Conservation (phyloP, 768 basidiomycete genomes). For the Exidia glandulosa region DNA sequence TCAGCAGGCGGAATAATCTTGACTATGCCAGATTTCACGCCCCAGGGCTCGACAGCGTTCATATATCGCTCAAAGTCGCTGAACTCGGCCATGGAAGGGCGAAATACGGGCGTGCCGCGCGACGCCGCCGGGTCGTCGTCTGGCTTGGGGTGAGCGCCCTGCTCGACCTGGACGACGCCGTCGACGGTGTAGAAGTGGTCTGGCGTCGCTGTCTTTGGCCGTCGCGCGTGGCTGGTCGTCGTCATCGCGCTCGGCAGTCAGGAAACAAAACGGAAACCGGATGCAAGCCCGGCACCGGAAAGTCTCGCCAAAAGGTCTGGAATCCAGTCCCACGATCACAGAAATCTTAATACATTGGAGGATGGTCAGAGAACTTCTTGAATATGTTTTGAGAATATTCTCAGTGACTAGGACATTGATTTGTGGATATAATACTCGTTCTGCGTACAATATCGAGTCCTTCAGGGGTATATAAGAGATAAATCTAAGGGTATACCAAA, state of each 20-base stretch:
- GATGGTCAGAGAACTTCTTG: too few relatives aligned
- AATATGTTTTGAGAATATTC: too few relatives aligned
- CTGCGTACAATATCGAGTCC: too few relatives aligned
- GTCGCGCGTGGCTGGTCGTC: not conserved
- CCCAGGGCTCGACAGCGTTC: conserved; percentile 82
- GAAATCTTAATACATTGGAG: too few relatives aligned
- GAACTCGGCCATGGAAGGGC: conserved; percentile 87
- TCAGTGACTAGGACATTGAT: too few relatives aligned
- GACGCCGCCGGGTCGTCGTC: conserved; percentile 68
- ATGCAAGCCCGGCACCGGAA: too few relatives aligned
- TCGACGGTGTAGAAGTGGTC: conserved; percentile 65
- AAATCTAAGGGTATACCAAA: too few relatives aligned
- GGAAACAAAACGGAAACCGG: too few relatives aligned
- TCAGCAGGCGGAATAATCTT: conserved; percentile 93
- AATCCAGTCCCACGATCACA: too few relatives aligned
- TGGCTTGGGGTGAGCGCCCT: conserved; percentile 39
- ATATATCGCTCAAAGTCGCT: conserved; percentile 86
- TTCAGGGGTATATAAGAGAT: too few relatives aligned
- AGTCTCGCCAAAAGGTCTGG: too few relatives aligned
- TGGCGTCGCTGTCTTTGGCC: conserved; percentile 42
- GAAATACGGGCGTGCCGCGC: conserved; percentile 94
- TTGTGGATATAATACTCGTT: too few relatives aligned
- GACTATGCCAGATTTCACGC: conserved; percentile 80
- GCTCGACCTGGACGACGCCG: not conserved
- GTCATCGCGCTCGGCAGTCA: not conserved